A percentile compares a stretch with the other conserved stretches of the same genome.
Conservation (phyloP, 257 asterid species). For the Solanum medicagineum region DNA sequence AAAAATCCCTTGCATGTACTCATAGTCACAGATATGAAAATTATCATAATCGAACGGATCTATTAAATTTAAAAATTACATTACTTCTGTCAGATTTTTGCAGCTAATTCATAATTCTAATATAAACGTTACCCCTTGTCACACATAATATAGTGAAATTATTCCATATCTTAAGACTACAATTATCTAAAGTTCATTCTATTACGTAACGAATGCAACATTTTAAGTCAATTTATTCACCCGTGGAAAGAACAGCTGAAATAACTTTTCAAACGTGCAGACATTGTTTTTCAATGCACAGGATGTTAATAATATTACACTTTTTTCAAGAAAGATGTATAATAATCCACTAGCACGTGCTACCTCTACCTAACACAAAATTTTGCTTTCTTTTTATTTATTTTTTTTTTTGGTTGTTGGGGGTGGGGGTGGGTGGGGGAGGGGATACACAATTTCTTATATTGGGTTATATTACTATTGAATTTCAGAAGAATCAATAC, state of each 20-base stretch:
- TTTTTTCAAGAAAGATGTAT: not conserved
- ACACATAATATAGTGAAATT: not conserved
- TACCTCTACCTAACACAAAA: not conserved
- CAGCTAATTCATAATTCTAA: not conserved
- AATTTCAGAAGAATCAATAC: not conserved
- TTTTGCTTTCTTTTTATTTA: not conserved
- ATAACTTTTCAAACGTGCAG: not conserved
- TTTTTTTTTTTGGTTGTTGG: too few relatives aligned
- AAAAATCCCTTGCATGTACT: not conserved
- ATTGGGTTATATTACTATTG: not conserved
- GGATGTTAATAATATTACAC: not conserved
- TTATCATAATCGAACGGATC: not conserved
- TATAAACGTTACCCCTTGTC: not conserved
- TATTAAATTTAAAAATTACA: not conserved
- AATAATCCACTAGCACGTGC: not conserved
- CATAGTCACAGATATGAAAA: not conserved
- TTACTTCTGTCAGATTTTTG: not conserved
- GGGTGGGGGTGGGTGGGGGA: too few relatives aligned
- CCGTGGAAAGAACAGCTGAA: not conserved
- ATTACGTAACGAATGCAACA: not conserved
- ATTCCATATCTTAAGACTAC: not conserved
- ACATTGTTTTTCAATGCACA: not conserved
- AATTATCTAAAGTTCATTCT: not conserved
- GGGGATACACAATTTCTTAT: not conserved
- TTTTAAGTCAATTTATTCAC: not conserved